phyloP scores from a whole-genome alignment of 306 rosid genomes.

The Ormosia emarginata region DNA sequence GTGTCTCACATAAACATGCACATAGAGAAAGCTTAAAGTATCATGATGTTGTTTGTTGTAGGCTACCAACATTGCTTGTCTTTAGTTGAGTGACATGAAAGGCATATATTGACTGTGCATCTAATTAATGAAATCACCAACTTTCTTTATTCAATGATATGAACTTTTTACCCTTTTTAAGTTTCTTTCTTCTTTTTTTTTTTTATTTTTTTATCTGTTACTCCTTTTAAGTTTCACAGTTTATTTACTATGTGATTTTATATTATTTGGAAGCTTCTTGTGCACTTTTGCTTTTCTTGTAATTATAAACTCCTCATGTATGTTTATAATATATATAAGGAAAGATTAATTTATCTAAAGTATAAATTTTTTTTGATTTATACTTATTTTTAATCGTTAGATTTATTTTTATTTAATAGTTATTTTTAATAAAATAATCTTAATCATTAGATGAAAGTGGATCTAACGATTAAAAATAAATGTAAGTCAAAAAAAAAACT shows the following conservation, averaged over 20 bases:
- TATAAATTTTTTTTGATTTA: no score
- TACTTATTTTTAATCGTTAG: no score
- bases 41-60: conserved; percentile 8
- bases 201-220: neutral
- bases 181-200: no score
- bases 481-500: no score
- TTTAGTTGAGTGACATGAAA: conserved; percentile 32
- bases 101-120: neutral
- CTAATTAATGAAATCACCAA: neutral
- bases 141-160: conserved; percentile 26
- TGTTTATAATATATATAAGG: no score
- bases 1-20: neutral
- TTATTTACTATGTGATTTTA: neutral
- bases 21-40: neutral
- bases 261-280: neutral
- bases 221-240: neutral
- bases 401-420: no score
- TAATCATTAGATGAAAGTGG: no score
- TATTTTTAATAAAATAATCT: no score
- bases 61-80: conserved; percentile 14
- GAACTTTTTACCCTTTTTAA: neutral
- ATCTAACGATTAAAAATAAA: no score
- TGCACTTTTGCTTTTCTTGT: neutral
- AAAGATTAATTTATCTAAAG: no score
- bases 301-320: neutral